Evolutionary conservation across 257 asterid genomes (phyloP).

Genomic region (Rhazya stricta): DNA sequence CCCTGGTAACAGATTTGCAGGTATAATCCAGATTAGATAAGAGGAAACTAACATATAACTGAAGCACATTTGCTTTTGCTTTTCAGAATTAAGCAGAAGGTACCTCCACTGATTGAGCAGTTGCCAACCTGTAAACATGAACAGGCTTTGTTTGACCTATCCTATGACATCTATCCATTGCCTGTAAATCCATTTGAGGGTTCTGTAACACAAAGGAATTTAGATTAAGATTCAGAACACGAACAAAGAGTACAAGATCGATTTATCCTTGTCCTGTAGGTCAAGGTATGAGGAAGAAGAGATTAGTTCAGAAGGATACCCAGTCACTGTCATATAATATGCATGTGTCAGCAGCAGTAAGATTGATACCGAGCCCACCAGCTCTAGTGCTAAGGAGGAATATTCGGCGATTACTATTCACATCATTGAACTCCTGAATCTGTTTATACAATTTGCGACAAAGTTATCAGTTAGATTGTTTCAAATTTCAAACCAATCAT

Average conservation of each 20-base stretch:
- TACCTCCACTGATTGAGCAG: slow-evolving; percentile 97
- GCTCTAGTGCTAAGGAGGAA: slow-evolving; percentile 98
- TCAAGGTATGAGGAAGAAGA: neutral
- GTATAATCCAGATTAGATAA: neutral
- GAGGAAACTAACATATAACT: neutral
- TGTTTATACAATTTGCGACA: slow-evolving; percentile 24
- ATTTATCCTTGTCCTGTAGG: neutral
- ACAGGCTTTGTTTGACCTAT: slow-evolving; percentile 99
- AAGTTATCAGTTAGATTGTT: neutral
- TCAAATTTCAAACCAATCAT: neutral
- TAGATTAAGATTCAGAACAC: neutral
- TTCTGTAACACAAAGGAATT: slow-evolving; percentile 49
- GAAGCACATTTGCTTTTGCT: neutral
- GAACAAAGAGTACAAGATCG: neutral
- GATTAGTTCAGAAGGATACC: slow-evolving; percentile 44
- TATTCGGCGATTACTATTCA: slow-evolving; percentile 49
- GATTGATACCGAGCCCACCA: slow-evolving; percentile 99
- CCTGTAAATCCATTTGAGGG: slow-evolving; percentile 99
- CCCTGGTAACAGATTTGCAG: slow-evolving; percentile 45
- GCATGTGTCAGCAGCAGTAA: slow-evolving; percentile 98
- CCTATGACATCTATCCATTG: slow-evolving; percentile 97
- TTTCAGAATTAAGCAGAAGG: neutral
- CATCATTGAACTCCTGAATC: slow-evolving; percentile 85
- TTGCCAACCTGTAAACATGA: slow-evolving; percentile 90
- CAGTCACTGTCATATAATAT: slow-evolving; percentile 96